Base-by-base conservation (phyloP, 495 filamentous ascomycete species). In the Penicillium egyptiacum region DNA sequence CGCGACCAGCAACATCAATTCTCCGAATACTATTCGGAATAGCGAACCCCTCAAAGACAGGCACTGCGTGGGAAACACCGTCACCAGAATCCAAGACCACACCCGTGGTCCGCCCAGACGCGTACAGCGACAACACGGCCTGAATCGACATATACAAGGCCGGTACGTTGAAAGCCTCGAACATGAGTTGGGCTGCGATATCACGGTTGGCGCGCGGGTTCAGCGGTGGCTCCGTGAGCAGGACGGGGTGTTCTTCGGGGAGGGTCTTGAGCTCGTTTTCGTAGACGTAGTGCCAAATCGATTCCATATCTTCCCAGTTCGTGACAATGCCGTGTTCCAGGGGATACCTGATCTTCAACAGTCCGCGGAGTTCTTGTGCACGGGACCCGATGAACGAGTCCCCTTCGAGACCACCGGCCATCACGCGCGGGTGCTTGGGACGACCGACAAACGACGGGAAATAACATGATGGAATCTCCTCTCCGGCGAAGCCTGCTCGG, bases 291-390 rank as follows among this genome's bases (percentile, higher is more conserved):
- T 91, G 88, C 94, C 94, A 99, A 74, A 99, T 99, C 72, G 90
- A 88, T 78, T 98, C 94, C 94, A 99, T 99, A 68, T 99, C 94
- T 65, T 98, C 94, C 94, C 94, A 99, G 74, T 99, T 92, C 57
- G 94, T 99, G 45, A 99, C 94, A 60, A 98, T 94, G 66, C 94
- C 94, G 72, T 99, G 94, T 72, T 97, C 95, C 54, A 99, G 80
- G 41, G 94, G 94, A 67, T 98, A 98, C 49, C 85, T 83, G 65
- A 99, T 92, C 78, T 97, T 98, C 62, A 99, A 79, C 57, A 99
- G 79, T 16, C 94, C 94, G 69, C 94, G 85, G 65, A 96, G 81
- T 63, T 97, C 92, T 66, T 96, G 91, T 50, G 92, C 92, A 67
- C 90, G 86, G 60, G 90, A 86, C 37, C 94, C 94, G 71, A 99